phyloP scores from a whole-genome alignment of 441 rosid species.

The Viola pubescens region DNA sequence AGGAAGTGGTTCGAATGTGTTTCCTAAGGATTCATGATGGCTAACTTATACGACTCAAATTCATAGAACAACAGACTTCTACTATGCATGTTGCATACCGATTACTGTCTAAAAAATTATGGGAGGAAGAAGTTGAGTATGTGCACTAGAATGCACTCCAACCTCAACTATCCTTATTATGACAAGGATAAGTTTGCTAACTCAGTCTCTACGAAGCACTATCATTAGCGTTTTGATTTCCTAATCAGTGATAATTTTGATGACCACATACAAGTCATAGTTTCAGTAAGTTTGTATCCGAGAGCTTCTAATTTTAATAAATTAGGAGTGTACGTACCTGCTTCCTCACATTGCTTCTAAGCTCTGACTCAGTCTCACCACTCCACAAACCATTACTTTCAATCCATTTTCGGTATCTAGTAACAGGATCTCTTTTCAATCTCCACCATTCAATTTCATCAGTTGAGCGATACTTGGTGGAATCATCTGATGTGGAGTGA shows the following conservation, averaged over 20 bases:
- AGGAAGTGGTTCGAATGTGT: not conserved
- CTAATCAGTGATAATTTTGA: not conserved
- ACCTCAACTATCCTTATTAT: too few species aligned
- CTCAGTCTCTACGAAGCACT: not conserved
- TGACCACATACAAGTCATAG: not conserved
- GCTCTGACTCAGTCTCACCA: conserved; percentile 45
- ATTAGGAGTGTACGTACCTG: conserved; percentile 39
- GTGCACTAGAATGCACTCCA: too few species aligned
- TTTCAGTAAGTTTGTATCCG: not conserved
- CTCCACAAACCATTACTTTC: conserved; percentile 76
- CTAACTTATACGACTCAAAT: not conserved
- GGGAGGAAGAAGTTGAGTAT: too few species aligned
- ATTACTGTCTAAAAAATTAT: too few species aligned
- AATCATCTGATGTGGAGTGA: conserved; percentile 93
- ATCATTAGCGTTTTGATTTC: not conserved
- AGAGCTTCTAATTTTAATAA: not conserved
- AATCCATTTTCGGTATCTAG: conserved; percentile 65
- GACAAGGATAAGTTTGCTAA: not conserved
- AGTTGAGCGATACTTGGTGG: conserved; percentile 69
- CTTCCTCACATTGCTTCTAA: conserved; percentile 46
- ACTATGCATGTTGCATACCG: too few species aligned
- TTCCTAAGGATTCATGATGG: not conserved
- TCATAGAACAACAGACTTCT: not conserved
- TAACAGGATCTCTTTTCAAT: conserved; percentile 47
- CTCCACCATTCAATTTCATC: conserved; percentile 76